phyloP scores from a whole-genome alignment of 2,329 filamentous ascomycete genomes.

The Scortechinia acanthostroma region DNA sequence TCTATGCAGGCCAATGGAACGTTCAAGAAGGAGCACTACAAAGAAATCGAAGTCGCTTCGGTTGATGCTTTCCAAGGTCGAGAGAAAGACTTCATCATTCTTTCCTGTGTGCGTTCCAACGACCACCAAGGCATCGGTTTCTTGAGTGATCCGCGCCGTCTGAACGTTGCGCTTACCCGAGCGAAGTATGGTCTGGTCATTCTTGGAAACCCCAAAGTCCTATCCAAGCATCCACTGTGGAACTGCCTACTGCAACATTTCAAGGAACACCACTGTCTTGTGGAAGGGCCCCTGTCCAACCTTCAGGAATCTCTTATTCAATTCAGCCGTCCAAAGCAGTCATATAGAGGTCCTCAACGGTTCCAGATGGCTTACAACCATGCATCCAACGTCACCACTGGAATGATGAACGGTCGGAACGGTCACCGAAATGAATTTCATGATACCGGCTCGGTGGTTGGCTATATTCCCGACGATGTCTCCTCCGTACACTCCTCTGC shows the following conservation, averaged over 20 bases:
- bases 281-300: conserved; percentile 90
- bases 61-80: conserved; percentile 98
- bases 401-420: not conserved
- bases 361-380: conserved; percentile 68
- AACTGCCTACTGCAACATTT: conserved; percentile 91
- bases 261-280: conserved; percentile 91
- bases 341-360: conserved; percentile 66
- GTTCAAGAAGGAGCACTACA: conserved; percentile 97
- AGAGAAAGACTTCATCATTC: conserved; percentile 97
- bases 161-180: conserved; percentile 93
- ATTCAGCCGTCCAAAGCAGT: conserved; percentile 87
- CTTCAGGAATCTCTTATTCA: conserved; percentile 92
- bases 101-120: conserved; percentile 96
- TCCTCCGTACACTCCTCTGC: conserved; percentile 69
- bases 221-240: conserved; percentile 97
- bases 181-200: conserved; percentile 96
- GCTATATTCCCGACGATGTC: conserved; percentile 71
- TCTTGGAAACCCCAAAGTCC: conserved; percentile 91
- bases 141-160: conserved; percentile 90
- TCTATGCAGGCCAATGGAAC: conserved; percentile 98
- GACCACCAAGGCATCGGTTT: conserved; percentile 99
- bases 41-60: conserved; percentile 95
- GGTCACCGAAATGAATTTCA: conserved; percentile 13
- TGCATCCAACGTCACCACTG: conserved; percentile 6
- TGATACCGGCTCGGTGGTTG: conserved; percentile 63